Evolutionary conservation across 805 yeast genomes (phyloP), one percentile per base, ranked within the genome.

Genomic region (Blastobotrys americana): DNA sequence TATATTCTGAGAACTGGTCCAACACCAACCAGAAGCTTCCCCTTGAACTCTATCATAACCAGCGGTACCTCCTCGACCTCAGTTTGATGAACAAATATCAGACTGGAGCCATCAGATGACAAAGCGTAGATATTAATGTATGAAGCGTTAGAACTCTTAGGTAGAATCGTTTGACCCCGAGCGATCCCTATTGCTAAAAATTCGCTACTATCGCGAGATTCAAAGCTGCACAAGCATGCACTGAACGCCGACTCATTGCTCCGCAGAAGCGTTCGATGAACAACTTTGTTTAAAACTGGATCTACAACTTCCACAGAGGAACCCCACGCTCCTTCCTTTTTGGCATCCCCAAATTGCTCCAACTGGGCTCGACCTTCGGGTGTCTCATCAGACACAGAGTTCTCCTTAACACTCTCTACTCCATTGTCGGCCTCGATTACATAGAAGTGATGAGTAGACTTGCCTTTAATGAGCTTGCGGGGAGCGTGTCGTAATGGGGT

Each of bases 1-100:
- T 74, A 88, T 5, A 84, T 52, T 28, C 84, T 64, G 39, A 90
- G 53, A 40, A 63, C 60, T 37, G 72, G 68, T 0, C 71, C 73
- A 40, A 76, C 53, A 0, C 85, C 89, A 1, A 74, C 81, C 1
- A 88, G 60, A 1, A 88, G 58, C 48, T 70, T 71, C 0, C 80
- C 84, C 40, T 74, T 72, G 59, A 85, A 86, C 8, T 67, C 63
- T 1, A 60, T 52, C 59, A 89, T 53, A 0, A 83, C 68, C 22
- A 69, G 50, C 0, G 78, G 76, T 2, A 68, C 64, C 4, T 56
- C 65, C 3, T 75, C 78, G 0, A 82, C 62, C 10, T 61, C 57
- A 0, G 96, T 87, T 43, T 68, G 68, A 60, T 89, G 93, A 3
- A 80, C 53, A 23, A 77, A 67, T 23, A 65, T 22, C 41, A 48